phyloP scores from a whole-genome alignment of 1,284 basidiomycete species.

The Fomes fomentarius region DNA sequence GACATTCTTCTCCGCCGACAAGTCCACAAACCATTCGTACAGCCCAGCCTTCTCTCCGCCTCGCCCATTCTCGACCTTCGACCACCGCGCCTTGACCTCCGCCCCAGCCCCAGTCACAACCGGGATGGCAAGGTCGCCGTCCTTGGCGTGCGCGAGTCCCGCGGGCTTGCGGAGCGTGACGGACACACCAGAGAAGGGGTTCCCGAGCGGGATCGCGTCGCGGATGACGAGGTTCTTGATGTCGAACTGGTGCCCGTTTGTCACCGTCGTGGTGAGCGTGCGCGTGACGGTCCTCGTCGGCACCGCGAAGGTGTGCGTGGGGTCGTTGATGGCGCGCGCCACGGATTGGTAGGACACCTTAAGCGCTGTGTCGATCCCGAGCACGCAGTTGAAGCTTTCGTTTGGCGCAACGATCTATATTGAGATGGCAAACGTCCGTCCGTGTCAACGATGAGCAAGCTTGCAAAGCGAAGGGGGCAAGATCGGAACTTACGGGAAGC shows the following conservation, averaged over 20 bases:
- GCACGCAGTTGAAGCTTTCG: constrained; percentile 54
- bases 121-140: constrained; percentile 41
- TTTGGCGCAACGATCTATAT: constrained; percentile 31
- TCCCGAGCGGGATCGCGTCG: constrained; percentile 51
- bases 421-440: no score
- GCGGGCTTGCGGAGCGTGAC: constrained; percentile 51
- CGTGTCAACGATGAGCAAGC: no score
- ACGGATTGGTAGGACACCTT: constrained; percentile 49
- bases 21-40: constrained; percentile 31
- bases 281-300: neutral
- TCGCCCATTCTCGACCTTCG: constrained; percentile 17
- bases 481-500: constrained; percentile 40
- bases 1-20: constrained; percentile 35
- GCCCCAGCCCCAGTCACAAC: neutral
- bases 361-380: constrained; percentile 50
- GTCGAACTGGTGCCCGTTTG: constrained; percentile 40
- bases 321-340: constrained; percentile 34
- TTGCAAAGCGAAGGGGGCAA: constrained; percentile 44
- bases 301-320: constrained; percentile 13
- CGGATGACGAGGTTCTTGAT: constrained; percentile 48
- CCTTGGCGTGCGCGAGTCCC: constrained; percentile 48
- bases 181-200: constrained; percentile 41
- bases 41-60: constrained; percentile 32
- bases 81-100: constrained; percentile 29
- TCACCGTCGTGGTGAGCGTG: neutral